phyloP scores from a whole-genome alignment of 192 early-diverging fungal genomes.

The Rhizophagus sp. region DNA sequence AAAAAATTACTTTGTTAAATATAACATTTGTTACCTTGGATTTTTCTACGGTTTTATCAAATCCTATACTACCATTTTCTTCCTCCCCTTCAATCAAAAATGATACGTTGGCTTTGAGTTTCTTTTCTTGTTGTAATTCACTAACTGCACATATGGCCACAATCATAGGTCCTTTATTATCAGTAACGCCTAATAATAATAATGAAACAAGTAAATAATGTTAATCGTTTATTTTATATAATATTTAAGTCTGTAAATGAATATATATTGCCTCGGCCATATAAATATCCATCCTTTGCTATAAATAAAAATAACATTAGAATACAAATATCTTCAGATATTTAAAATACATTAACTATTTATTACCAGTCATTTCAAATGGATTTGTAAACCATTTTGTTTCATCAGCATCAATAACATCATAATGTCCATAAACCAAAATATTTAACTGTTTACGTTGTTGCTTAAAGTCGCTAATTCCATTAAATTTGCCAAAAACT shows the following conservation, averaged over 20 bases:
- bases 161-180: slow-evolving; percentile 81
- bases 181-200: slow-evolving; percentile 47
- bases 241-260: background rate
- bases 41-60: slow-evolving; percentile 60
- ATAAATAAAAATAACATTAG: background rate
- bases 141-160: slow-evolving; percentile 71
- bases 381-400: slow-evolving; percentile 65
- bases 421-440: slow-evolving; percentile 80
- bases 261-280: slow-evolving; percentile 58
- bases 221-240: background rate
- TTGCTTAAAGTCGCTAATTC: slow-evolving; percentile 22
- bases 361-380: slow-evolving; percentile 60
- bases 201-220: background rate
- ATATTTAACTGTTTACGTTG: slow-evolving; percentile 44
- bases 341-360: background rate
- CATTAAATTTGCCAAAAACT: slow-evolving; percentile 65
- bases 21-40: slow-evolving; percentile 37
- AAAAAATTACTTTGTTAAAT: background rate
- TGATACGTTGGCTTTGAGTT: slow-evolving; percentile 62
- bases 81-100: slow-evolving; percentile 83
- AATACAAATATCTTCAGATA: background rate
- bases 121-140: slow-evolving; percentile 61
- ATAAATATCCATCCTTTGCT: slow-evolving; percentile 71
- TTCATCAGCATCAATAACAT: slow-evolving; percentile 75
- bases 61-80: slow-evolving; percentile 71